These are phyloP conservation scores for Yamadazyma diddensiae DNA, from an alignment of 1,139 yeast species.

Conservation along the genomic window DNA sequence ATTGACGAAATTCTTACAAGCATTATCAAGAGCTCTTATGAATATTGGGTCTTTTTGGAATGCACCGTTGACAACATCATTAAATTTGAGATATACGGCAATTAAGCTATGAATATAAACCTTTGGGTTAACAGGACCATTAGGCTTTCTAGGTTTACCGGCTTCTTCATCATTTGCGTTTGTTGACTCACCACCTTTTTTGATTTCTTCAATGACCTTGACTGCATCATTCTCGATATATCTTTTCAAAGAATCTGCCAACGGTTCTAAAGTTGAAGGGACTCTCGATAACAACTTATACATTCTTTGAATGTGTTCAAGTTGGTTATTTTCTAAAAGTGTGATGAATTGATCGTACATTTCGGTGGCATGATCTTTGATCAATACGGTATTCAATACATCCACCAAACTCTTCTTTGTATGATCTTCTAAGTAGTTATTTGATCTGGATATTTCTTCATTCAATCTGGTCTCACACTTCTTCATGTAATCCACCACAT, in stretches of 20 bases:
- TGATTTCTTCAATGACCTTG: conserved; percentile 64
- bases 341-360: conserved; percentile 75
- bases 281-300: conserved; percentile 74
- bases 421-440: conserved; percentile 80
- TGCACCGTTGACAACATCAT: conserved; percentile 63
- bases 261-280: conserved; percentile 70
- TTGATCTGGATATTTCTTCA: conserved; percentile 79
- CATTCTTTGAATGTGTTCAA: conserved; percentile 75
- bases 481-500: conserved; percentile 87
- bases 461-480: conserved; percentile 79
- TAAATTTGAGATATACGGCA: conserved; percentile 64
- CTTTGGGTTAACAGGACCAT: conserved; percentile 60
- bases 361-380: conserved; percentile 72
- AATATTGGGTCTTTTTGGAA: conserved; percentile 76
- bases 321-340: conserved; percentile 73
- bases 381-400: conserved; percentile 71
- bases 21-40: conserved; percentile 84
- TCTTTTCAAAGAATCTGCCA: conserved; percentile 69
- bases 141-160: conserved; percentile 17
- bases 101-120: conserved; percentile 77
- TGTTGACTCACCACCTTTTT: conserved; percentile 37
- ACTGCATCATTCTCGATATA: conserved; percentile 75
- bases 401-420: conserved; percentile 76
- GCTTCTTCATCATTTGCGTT: conserved; percentile 11
- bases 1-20: conserved; percentile 84